Evolutionary conservation across 495 filamentous ascomycete species (phyloP), one percentile per base, ranked within the genome.

Genomic region (Copromyces sp.): DNA sequence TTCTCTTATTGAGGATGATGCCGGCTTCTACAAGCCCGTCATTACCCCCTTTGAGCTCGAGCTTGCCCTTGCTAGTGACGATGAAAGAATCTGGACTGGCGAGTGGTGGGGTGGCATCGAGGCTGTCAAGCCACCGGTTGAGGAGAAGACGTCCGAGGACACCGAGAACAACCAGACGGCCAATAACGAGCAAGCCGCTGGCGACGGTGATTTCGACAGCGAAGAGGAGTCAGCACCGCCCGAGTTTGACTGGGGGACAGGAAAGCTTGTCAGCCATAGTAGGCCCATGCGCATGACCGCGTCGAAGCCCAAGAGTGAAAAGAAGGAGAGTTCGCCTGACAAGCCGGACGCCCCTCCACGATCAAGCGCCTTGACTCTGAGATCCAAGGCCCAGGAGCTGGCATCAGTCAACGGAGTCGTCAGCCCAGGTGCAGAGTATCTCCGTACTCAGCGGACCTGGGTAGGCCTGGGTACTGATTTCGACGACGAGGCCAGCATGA

Each of bases 21-120:
- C 93, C 12, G 81, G 81, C 0, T 94, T 95, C 76, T 98, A 88
- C 83, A 90, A 87, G 78, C 93, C 93, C 2, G 88, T 98, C 4
- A 88, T 99, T 41, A 99, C 96, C 12, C 94, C 95, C 3, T 98
- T 94, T 78, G 95, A 98, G 86, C 82, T 98, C 35, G 88, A 87
- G 42, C 78, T 97, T 61, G 91, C 91, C 4, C 82, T 98, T 73
- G 81, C 86, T 80, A 82, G 86, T 5, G 93, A 97, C 77, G 85
- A 84, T 40, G 86, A 87, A 77, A 88, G 94, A 73, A 84, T 93
- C 16, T 94, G 92, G 91, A 90, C 88, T 2, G 91, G 91, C 2
- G 86, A 89, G 75, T 94, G 92, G 92, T 89, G 87, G 81, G 90
- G 90, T 24, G 90, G 92, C 75, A 93, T 93, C 72, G 88, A 92